Conservation (phyloP, 2,329 filamentous ascomycete species). For the Botrytis cinerea region DNA sequence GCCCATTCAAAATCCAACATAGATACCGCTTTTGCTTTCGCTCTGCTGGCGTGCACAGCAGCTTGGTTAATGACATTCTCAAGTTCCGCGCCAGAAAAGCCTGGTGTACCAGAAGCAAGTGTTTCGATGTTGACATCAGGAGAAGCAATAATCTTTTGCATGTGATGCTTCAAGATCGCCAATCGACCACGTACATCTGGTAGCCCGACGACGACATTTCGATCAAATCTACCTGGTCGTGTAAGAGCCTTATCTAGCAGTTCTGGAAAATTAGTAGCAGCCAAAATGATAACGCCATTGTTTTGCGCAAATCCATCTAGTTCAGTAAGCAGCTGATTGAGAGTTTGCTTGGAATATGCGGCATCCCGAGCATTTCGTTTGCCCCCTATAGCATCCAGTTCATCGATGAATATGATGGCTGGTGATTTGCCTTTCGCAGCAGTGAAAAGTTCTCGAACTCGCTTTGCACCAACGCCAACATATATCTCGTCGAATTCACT, state of each 20-base stretch:
- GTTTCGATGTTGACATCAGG: slow-evolving; percentile 80
- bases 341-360: slow-evolving; percentile 93
- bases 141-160: slow-evolving; percentile 82
- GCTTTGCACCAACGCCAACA: slow-evolving; percentile 94
- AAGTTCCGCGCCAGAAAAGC: slow-evolving; percentile 91
- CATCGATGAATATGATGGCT: slow-evolving; percentile 93
- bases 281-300: slow-evolving; percentile 92
- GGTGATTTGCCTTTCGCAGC: slow-evolving; percentile 84
- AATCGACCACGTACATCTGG: slow-evolving; percentile 93
- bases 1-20: slow-evolving; percentile 92
- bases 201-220: slow-evolving; percentile 83
- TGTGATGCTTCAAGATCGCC: slow-evolving; percentile 90
- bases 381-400: slow-evolving; percentile 90
- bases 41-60: slow-evolving; percentile 88
- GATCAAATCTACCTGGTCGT: slow-evolving; percentile 91
- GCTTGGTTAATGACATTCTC: slow-evolving; percentile 98
- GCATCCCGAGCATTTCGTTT: slow-evolving; percentile 92
- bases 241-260: slow-evolving; percentile 92
- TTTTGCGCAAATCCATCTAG: slow-evolving; percentile 96
- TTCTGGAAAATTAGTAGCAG: slow-evolving; percentile 94
- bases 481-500: slow-evolving; percentile 99
- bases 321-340: slow-evolving; percentile 96
- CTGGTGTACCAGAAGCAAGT: slow-evolving; percentile 83
- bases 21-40: slow-evolving; percentile 73
- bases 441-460: slow-evolving; percentile 88